Base-by-base conservation (phyloP, 2,329 filamentous ascomycete species). In the Fusarium clavum region DNA sequence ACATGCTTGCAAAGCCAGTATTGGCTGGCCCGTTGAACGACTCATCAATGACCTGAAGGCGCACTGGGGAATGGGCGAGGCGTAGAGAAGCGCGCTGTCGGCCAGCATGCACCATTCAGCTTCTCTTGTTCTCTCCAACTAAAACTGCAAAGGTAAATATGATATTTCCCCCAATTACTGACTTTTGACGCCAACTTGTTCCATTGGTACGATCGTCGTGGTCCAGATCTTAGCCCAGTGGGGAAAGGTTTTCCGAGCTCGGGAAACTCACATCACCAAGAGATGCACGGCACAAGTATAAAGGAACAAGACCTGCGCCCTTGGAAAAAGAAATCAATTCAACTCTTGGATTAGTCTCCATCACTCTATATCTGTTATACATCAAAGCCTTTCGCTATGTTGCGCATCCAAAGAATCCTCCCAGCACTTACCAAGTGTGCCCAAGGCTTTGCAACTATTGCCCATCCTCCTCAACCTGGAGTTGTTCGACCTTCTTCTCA, bases 11-110 rank as follows among this genome's bases (percentile, higher is more conserved):
- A 78, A 77, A 67, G 76, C 73, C 7, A 69, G 66, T 2, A 81
- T 78, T 2, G 81, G 80, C 9, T 83, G 81, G 81, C 81, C 81
- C 0, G 77, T 82, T 8, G 69, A 79, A 43, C 73, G 77, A 30
- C 77, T 82, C 12, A 73, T 81, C 30, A 55, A 70, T 7, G 72
- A 73, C 46, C 65, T 83, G 8, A 54, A 78, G 61, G 34, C 11
- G 8, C 72, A 61, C 6, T 81, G 79, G 79, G 52, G 9, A 5
- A 59, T 44, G 4, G 18, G 30, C 18, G 8, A 53, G 29, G 40
- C 9, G 8, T 38, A 43, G n/a, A 14, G 10, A 25, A 47, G n/a
- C 4, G 1, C 9, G 16, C 25, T 16, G 7, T 24, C 27, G n/a
- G 8, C 9, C 9, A 4, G 27, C 27, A 29, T 29, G 27, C 8